These are phyloP conservation scores for Kodamaea nitidulidarum DNA, from an alignment of 805 yeast genomes.

Conservation along the genomic window DNA sequence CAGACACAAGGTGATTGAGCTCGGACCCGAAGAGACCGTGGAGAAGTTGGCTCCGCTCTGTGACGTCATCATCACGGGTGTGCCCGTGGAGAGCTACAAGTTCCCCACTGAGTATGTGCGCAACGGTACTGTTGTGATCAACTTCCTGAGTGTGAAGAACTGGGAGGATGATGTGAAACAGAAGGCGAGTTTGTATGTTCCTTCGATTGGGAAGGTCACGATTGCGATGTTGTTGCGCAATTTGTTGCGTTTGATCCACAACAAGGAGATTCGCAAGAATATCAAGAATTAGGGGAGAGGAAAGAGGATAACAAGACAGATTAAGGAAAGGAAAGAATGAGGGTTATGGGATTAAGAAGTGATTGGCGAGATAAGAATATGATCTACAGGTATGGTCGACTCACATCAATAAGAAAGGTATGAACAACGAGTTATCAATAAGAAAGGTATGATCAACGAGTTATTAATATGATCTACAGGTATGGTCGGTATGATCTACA, in stretches of 20 bases:
- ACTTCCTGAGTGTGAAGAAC: conserved; percentile 86
- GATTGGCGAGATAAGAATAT: too few relatives aligned
- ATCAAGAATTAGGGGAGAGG: too few relatives aligned
- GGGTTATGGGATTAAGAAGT: background rate
- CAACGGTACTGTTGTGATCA: conserved; percentile 87
- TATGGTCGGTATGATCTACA: too few relatives aligned
- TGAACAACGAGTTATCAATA: too few relatives aligned
- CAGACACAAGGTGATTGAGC: conserved; percentile 69
- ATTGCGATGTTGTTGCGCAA: conserved; percentile 92
- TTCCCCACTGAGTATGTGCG: conserved; percentile 78
- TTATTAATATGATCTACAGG: too few relatives aligned
- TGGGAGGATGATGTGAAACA: conserved; percentile 78
- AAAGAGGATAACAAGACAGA: conserved; percentile 7
- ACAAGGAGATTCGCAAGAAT: conserved; percentile 46
- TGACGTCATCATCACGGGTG: conserved; percentile 95
- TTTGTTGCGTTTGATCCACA: conserved; percentile 73
- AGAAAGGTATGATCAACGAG: too few relatives aligned
- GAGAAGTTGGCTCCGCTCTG: conserved; percentile 67
- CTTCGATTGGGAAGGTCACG: conserved; percentile 94
- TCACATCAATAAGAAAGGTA: too few relatives aligned
- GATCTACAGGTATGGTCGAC: too few relatives aligned
- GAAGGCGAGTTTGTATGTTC: conserved; percentile 88
- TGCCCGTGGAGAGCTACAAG: conserved; percentile 78
- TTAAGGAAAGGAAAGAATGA: too few relatives aligned
- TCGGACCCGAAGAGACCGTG: conserved; percentile 51